Evolutionary conservation across 495 filamentous ascomycete species (phyloP), one percentile per base, ranked within the genome.

Genomic region (Podospora fimiseda): DNA sequence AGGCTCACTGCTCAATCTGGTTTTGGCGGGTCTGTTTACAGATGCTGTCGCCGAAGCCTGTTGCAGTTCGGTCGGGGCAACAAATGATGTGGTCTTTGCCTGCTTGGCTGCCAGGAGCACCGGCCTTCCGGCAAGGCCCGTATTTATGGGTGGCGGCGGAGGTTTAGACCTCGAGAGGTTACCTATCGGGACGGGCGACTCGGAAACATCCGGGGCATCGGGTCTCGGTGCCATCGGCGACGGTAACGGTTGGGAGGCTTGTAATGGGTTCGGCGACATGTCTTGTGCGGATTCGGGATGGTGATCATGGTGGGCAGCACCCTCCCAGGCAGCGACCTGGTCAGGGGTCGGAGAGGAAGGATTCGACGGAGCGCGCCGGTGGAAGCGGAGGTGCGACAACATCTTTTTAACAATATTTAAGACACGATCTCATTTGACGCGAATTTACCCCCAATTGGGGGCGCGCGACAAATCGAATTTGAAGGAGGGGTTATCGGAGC

Each of bases 301-400:
- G 15, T n/a, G n/a, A n/a, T 73, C 66, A 39, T 66, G 70, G 55
- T 66, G 63, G 13, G 68, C 53, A 7, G 65, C 51, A 42, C 66
- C 37, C 43, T 74, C 70, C 66, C 66, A 71, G 20, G 67, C 52
- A 37, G 56, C 56, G 30, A 57, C 56, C 45, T 66, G 71, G 33
- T 74, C 74, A 46, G 71, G 68, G n/a, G 70, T 59, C 19, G 78
- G 74, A 21, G 76, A 78, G 4, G 75, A 64, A 43, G 78, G 75
- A 56, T 70, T 78, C 37, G 78, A 79, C 54, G 77, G 73, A 11
- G 66, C 74, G 43, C 77, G 75, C 60, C 73, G 72, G 27, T 77
- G 76, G 52, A 79, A 77, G 57, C 76, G 76, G 19, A 79, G 70
- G 60, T 79, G 76, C 48, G 74, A 77, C 58, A 79, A 67, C 77